Evolutionary conservation across 371 early-diverging fungal species (phyloP), one percentile per base, ranked within the genome.

Genomic region (Mucor sp.): DNA sequence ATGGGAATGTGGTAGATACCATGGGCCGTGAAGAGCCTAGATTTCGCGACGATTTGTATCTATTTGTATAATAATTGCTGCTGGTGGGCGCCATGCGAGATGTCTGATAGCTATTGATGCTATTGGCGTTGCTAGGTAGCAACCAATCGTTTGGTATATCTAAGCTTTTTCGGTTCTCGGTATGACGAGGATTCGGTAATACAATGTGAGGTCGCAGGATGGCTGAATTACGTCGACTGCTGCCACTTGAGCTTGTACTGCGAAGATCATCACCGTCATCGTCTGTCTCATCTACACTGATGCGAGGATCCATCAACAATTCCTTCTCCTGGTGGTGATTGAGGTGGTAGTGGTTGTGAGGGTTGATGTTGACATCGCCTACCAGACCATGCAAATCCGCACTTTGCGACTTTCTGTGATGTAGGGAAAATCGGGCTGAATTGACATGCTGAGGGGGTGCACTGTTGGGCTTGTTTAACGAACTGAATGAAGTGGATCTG

Each of bases 351-450:
- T 59, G 47, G 41, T 21, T 71, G 30, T 30, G 12, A 37, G 37
- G 12, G 47, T 27, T 48, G 27, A 28, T n/a, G 21, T 56, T 30
- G 21, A 60, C 47, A 50, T 62, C 66, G 2, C 50, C 23, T 19
- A 63, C 41, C 30, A 77, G 33, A 4, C 66, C 58, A 17, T 75
- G 67, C 15, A 82, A 58, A 63, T 82, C 82, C 1, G 80, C 80
- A 60, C 82, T 82, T 27, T 79, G 78, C 11, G 80, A 74, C 66
- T 82, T 82, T 15, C 82, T 74, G 56, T 82, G 82, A 6, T 78
- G 75, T 59, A 62, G 35, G 62, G 56, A 44, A 58, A 60, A 27
- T 55, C 57, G 50, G 59, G 60, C 19, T n/a, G 50, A 25, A 58
- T 43, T 59, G 33, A 25, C 39, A 50, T 43, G 58, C 61, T 55